Conservation (phyloP, 1,284 basidiomycete genomes). For the Austroboletus rostrupii region DNA sequence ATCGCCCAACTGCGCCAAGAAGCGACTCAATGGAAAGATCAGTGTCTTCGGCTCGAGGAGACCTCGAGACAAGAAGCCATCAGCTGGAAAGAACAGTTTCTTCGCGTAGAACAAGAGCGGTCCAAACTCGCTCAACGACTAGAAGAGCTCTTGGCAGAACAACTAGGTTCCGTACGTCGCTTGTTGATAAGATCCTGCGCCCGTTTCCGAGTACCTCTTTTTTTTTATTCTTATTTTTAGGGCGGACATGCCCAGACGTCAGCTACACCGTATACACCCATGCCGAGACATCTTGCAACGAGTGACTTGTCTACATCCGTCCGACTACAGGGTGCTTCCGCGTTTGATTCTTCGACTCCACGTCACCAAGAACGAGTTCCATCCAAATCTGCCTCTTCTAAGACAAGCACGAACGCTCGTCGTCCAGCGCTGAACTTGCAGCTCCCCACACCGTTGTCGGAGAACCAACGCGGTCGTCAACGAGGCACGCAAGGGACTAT, state of each 20-base stretch:
- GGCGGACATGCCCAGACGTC: conserved; percentile 23
- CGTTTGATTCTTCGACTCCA: conserved; percentile 12
- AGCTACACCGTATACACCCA: conserved; percentile 22
- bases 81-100: conserved; percentile 71
- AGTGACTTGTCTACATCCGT: conserved; percentile 18
- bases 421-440: conserved; percentile 17
- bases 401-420: conserved; percentile 7
- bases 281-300: conserved; percentile 15
- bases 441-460: conserved; percentile 31
- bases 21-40: conserved; percentile 63
- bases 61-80: conserved; percentile 41
- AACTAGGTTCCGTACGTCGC: conserved; percentile 35
- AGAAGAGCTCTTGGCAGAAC: conserved; percentile 53
- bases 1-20: conserved; percentile 60
- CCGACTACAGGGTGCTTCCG: conserved; percentile 16
- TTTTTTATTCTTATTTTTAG: conserved; percentile 9
- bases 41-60: conserved; percentile 52
- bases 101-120: conserved; percentile 62
- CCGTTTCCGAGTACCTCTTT: conserved; percentile 8
- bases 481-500: conserved; percentile 16
- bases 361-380: conserved; percentile 10
- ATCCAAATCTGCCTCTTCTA: conserved; percentile 16
- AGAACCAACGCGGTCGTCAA: conserved; percentile 28
- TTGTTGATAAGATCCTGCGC: conserved; percentile 16
- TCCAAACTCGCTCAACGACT: conserved; percentile 48